Evolutionary conservation across 345 rosid genomes (phyloP).

Genomic region (Pelargonium nanum): DNA sequence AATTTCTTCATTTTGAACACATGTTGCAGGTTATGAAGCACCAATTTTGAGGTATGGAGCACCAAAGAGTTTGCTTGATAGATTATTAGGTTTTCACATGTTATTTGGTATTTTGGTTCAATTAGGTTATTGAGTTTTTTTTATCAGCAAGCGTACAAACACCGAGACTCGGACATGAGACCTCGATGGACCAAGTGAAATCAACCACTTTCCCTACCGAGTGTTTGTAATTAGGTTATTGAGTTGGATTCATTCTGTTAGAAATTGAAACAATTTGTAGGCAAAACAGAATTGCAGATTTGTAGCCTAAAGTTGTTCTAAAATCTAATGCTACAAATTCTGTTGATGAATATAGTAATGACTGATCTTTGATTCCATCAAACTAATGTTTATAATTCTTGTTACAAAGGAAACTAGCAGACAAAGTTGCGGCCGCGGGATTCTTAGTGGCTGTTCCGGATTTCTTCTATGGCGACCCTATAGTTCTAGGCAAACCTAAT

Average conservation of each 20-base stretch:
- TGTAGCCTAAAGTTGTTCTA: no score
- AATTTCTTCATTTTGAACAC: neutral
- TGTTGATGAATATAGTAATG: neutral
- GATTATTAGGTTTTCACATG: neutral
- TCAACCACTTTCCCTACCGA: no score
- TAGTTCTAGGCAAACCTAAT: conserved; percentile 5
- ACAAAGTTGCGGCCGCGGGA: conserved; percentile 23
- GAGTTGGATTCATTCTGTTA: no score
- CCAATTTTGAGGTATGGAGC: conserved; percentile 31
- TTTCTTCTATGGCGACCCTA: conserved; percentile 20
- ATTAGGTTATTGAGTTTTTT: neutral
- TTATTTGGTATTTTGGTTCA: neutral
- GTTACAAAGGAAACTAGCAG: conserved; percentile 18
- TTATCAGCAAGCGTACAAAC: no score
- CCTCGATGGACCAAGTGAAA: no score
- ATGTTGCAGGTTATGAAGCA: conserved; percentile 34
- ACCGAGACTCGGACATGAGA: no score
- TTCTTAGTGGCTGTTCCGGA: conserved; percentile 24
- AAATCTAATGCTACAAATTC: neutral
- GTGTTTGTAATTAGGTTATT: no score
- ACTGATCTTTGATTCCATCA: neutral
- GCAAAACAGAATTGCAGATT: no score
- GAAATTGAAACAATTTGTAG: no score
- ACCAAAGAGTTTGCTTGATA: neutral
- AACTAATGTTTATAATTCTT: neutral